A percentile compares a stretch with the other conserved stretches of the same genome.
Conservation (phyloP, 2,329 filamentous ascomycete species). For the Dothiorella sarmentorum region DNA sequence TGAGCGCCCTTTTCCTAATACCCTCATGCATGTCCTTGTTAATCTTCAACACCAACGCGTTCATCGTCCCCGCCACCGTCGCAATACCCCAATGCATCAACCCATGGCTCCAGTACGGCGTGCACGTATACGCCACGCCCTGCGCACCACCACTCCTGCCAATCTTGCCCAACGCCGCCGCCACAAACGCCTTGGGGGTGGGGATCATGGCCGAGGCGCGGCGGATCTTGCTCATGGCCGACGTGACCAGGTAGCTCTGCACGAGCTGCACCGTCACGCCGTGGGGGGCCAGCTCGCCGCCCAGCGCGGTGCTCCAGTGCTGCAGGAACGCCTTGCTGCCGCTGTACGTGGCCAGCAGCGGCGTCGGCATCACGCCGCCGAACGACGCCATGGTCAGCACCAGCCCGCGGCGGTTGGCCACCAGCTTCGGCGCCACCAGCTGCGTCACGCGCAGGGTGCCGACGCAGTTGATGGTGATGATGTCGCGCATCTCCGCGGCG, state of each 20-base stretch:
- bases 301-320: slow-evolving; percentile 87
- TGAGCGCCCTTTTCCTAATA: slow-evolving; percentile 77
- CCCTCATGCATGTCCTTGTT: slow-evolving; percentile 74
- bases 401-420: slow-evolving; percentile 76
- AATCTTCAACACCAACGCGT: slow-evolving; percentile 53
- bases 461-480: slow-evolving; percentile 92
- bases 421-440: slow-evolving; percentile 79
- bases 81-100: slow-evolving; percentile 79
- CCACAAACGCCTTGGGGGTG: slow-evolving; percentile 77
- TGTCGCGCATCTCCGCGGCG: slow-evolving; percentile 76
- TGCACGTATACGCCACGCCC: slow-evolving; percentile 76
- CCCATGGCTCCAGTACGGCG: slow-evolving; percentile 90
- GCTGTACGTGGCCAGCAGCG: slow-evolving; percentile 91
- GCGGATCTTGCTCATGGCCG: slow-evolving; percentile 95
- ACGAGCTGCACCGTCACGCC: slow-evolving; percentile 89
- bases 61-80: slow-evolving; percentile 58
- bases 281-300: slow-evolving; percentile 73
- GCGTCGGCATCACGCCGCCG: slow-evolving; percentile 86
- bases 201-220: slow-evolving; percentile 75
- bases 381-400: slow-evolving; percentile 98
- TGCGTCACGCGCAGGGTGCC: slow-evolving; percentile 87
- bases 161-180: slow-evolving; percentile 72
- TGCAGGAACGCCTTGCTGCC: slow-evolving; percentile 98
- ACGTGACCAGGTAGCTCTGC: slow-evolving; percentile 88
- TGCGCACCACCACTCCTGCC: slow-evolving; percentile 75